Evolutionary conservation across 2,329 filamentous ascomycete genomes (phyloP).

Genomic region (Trichoderma hamatum): DNA sequence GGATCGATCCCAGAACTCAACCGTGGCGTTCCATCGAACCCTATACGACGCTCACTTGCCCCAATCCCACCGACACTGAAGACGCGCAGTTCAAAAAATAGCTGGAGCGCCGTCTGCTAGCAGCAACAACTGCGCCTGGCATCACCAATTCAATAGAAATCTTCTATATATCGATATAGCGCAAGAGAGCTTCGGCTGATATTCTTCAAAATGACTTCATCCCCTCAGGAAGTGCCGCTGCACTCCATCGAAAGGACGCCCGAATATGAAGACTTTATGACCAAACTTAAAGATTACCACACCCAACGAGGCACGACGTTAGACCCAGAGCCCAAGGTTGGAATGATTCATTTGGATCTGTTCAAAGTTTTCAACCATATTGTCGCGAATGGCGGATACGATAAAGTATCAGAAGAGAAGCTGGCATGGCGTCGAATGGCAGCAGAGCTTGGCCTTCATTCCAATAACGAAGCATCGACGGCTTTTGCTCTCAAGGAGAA

Average conservation of each 20-base stretch:
- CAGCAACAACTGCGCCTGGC: not conserved
- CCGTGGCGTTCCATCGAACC: not conserved
- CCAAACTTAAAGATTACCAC: slow-evolving; percentile 72
- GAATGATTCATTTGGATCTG: slow-evolving; percentile 74
- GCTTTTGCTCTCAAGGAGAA: slow-evolving; percentile 85
- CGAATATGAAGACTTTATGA: slow-evolving; percentile 80
- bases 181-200: not conserved
- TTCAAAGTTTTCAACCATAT: slow-evolving; percentile 78
- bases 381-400: slow-evolving; percentile 78
- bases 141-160: not conserved
- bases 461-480: slow-evolving; percentile 76
- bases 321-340: slow-evolving; percentile 80
- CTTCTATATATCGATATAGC: not conserved
- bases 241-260: slow-evolving; percentile 61
- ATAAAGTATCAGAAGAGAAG: slow-evolving; percentile 80
- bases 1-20: not conserved
- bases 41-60: not conserved
- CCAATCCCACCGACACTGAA: not conserved
- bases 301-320: slow-evolving; percentile 76
- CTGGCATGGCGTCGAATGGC: slow-evolving; percentile 83
- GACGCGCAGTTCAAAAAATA: slow-evolving; percentile 13
- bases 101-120: not conserved
- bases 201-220: slow-evolving; percentile 16
- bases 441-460: slow-evolving; percentile 73
- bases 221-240: slow-evolving; percentile 43